Conservation (phyloP, 2,329 filamentous ascomycete genomes). For the Neofusicoccum laricinum region DNA sequence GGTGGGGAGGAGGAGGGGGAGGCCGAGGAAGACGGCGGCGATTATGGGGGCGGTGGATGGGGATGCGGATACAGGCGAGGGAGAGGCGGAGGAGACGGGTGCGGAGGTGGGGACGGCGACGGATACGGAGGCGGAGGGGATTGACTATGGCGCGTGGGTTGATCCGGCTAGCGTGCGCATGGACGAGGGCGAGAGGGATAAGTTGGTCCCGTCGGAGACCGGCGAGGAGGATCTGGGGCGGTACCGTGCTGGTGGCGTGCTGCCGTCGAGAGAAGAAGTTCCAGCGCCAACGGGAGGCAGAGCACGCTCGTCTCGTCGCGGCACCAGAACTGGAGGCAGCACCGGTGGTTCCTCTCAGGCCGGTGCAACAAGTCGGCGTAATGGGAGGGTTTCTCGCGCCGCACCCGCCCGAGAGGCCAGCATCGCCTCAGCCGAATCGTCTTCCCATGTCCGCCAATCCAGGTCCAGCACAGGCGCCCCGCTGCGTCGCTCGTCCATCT, state of each 20-base stretch:
- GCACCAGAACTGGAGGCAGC: background rate
- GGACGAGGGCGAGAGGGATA: background rate
- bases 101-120: background rate
- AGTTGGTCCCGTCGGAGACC: background rate
- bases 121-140: background rate
- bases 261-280: background rate
- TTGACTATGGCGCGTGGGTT: background rate
- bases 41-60: background rate
- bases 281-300: too few species aligned
- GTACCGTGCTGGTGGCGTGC: background rate
- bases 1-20: background rate
- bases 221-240: background rate
- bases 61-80: background rate
- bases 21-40: background rate
- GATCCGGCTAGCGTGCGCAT: background rate
- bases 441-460: background rate
- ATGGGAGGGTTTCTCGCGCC: background rate
- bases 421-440: background rate
- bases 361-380: background rate
- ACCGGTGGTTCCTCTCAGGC: background rate
- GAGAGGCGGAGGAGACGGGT: background rate
- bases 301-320: background rate
- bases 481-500: background rate
- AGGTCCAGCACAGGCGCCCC: background rate
- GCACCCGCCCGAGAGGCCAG: background rate